Evolutionary conservation across 2,329 filamentous ascomycete species (phyloP), one percentile per base, ranked within the genome.

Genomic region (Epichloe aotearoae): DNA sequence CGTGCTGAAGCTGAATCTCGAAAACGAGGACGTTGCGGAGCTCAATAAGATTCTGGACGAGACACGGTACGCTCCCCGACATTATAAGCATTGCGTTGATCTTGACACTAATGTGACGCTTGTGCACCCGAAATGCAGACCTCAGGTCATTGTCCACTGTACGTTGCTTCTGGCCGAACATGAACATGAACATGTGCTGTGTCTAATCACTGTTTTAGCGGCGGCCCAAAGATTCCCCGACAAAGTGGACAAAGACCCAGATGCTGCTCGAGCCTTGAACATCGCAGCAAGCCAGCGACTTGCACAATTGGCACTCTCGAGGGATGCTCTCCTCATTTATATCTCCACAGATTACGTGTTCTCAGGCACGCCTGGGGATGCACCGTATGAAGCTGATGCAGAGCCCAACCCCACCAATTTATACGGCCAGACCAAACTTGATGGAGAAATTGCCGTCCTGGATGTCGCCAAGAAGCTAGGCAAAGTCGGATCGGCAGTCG

Each of bases 181-280:
- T 26, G n/a, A 11, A 41, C 6, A 39, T 39, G 4, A 6, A 33
- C n/a, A 26, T 26, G n/a, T 14, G 47, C 23, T 45, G 47, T 47
- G 26, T 34, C 34, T 52, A 43, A 51, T 43, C 4, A 20, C 30
- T 11, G 23, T 38, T 15, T 38, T 55, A 90, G 86, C 86, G 63
- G 90, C 89, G 40, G 89, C 89, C 44, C 90, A 95, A 66, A 82
- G 88, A 54, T 94, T 84, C 61, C 89, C 90, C 2, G 89, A 95
- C 67, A 84, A 85, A 63, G 91, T 89, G 61, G 84, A 89, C 59
- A 77, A 79, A 56, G 80, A 95, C 64, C 89, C 88, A 3, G 78
- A 83, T 53, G 85, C 80, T 50, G 87, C 88, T 3, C 78, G 77
- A 53, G 76, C 75, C 17, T 73, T 94, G 59, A 95, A 95, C 61